Percentiles rank a stretch among this genome's conserved stretches.
Evolutionary conservation across 2,329 filamentous ascomycete genomes (phyloP).

Genomic region (Decorospora gaudefroyi): DNA sequence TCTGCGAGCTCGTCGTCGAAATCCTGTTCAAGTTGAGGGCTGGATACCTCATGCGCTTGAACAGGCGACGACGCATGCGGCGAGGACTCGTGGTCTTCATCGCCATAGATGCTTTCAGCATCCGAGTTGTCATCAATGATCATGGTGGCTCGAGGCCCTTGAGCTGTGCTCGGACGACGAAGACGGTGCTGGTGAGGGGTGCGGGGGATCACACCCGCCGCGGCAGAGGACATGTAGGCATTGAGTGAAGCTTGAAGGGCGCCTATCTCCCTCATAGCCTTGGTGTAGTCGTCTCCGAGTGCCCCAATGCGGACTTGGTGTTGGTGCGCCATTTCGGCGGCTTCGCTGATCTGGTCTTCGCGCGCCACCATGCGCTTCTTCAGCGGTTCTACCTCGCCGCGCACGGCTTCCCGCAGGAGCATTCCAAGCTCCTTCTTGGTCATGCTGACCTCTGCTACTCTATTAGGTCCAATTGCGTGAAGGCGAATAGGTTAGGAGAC

Average conservation of each 20-base stretch:
- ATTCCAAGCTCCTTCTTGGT: background rate
- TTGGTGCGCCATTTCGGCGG: background rate
- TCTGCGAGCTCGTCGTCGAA: conserved; percentile 2
- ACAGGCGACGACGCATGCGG: background rate
- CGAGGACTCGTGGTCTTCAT: background rate
- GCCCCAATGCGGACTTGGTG: conserved; percentile 2
- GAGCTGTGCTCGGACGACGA: conserved; percentile 1
- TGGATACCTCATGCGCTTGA: conserved; percentile 4
- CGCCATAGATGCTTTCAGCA: background rate
- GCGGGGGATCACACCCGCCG: background rate
- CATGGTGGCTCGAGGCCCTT: conserved; percentile 1
- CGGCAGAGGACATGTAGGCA: background rate
- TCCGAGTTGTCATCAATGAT: background rate
- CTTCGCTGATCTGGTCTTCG: conserved; percentile 1
- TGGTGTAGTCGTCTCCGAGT: background rate
- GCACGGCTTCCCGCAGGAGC: background rate
- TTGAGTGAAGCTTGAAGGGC: background rate
- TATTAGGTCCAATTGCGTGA: background rate
- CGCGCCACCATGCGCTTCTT: background rate
- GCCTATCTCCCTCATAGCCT: conserved; percentile 1
- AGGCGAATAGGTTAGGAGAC: background rate
- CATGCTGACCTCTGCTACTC: conserved; percentile 1
- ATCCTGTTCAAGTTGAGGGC: conserved; percentile 2
- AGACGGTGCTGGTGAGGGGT: background rate
- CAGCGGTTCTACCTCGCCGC: background rate